Conservation (phyloP, 768 basidiomycete species). For the Xanthoconium purpureum region DNA sequence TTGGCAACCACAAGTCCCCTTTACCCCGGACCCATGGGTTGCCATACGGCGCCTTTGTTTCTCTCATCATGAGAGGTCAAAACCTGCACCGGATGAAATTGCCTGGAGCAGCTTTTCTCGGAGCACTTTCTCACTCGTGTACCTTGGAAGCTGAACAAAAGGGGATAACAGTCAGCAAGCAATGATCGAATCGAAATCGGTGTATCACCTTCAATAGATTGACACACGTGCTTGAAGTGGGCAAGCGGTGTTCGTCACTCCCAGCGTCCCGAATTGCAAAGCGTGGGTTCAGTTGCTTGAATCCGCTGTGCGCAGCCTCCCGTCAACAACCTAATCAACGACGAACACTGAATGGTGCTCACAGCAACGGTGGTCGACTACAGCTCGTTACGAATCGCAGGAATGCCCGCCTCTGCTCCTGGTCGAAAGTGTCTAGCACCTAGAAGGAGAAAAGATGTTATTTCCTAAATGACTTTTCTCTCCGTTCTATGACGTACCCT, state of each 20-base stretch:
- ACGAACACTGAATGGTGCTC: conserved; percentile 26
- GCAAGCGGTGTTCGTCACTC: conserved; percentile 64
- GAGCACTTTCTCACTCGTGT: conserved; percentile 60
- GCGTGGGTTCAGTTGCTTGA: conserved; percentile 81
- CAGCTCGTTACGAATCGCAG: conserved; percentile 93
- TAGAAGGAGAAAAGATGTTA: conserved; percentile 20
- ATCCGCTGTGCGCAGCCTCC: conserved; percentile 48
- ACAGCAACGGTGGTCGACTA: conserved; percentile 84
- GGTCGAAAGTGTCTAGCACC: conserved; percentile 77
- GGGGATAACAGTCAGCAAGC: background rate
- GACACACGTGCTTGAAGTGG: conserved; percentile 83
- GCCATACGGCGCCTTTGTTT: background rate
- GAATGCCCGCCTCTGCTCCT: conserved; percentile 74
- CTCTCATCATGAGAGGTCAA: conserved; percentile 73
- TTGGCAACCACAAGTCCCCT: background rate
- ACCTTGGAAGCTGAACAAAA: conserved; percentile 59
- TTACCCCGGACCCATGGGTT: background rate
- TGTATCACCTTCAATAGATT: conserved; percentile 79
- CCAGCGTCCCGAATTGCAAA: conserved; percentile 88
- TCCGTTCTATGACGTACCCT: conserved; percentile 44
- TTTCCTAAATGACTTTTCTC: background rate
- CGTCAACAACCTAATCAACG: background rate
- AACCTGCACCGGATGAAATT: conserved; percentile 85
- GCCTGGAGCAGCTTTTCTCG: conserved; percentile 80
- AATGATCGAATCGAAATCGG: background rate